Conservation (phyloP, 2,329 filamentous ascomycete genomes). For the Aspergillus fijiensis region DNA sequence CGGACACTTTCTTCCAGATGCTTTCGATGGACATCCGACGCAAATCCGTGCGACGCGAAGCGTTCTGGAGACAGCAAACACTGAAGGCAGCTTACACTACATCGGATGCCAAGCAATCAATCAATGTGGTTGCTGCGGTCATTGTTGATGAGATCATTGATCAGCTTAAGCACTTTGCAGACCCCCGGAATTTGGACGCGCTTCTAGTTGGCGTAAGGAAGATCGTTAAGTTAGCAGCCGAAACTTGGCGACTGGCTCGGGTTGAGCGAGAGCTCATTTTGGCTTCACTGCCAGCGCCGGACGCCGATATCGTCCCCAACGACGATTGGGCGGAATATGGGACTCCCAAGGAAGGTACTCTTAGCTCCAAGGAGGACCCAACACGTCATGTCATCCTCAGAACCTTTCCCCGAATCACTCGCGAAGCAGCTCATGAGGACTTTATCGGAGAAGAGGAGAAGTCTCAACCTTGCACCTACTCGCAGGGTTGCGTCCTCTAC, state of each 20-base stretch:
- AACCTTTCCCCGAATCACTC: slow-evolving; percentile 53
- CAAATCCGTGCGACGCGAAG: slow-evolving; percentile 57
- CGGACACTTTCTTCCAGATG: slow-evolving; percentile 56
- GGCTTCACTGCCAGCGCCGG: slow-evolving; percentile 49
- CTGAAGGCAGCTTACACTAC: slow-evolving; percentile 58
- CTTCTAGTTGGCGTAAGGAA: slow-evolving; percentile 52
- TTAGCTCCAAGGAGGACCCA: slow-evolving; percentile 19
- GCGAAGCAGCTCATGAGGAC: slow-evolving; percentile 52
- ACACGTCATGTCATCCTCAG: slow-evolving; percentile 50
- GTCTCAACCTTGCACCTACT: slow-evolving; percentile 47
- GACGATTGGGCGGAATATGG: slow-evolving; percentile 41
- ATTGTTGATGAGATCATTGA: slow-evolving; percentile 59
- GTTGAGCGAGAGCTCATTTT: slow-evolving; percentile 57
- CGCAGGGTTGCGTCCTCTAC: slow-evolving; percentile 51
- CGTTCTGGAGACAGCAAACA: slow-evolving; percentile 59
- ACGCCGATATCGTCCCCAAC: slow-evolving; percentile 35
- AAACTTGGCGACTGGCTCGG: slow-evolving; percentile 59
- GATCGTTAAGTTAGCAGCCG: slow-evolving; percentile 58
- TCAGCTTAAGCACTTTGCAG: slow-evolving; percentile 55
- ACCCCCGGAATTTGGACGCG: slow-evolving; percentile 51
- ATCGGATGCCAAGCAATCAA: slow-evolving; percentile 56
- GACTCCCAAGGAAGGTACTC: slow-evolving; percentile 19
- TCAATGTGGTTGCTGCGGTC: slow-evolving; percentile 55
- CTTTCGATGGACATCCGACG: slow-evolving; percentile 57
- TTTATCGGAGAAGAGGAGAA: slow-evolving; percentile 50